Evolutionary conservation across 2,329 filamentous ascomycete genomes (phyloP), one percentile per base, ranked within the genome.

Genomic region (Zalaria obscura): DNA sequence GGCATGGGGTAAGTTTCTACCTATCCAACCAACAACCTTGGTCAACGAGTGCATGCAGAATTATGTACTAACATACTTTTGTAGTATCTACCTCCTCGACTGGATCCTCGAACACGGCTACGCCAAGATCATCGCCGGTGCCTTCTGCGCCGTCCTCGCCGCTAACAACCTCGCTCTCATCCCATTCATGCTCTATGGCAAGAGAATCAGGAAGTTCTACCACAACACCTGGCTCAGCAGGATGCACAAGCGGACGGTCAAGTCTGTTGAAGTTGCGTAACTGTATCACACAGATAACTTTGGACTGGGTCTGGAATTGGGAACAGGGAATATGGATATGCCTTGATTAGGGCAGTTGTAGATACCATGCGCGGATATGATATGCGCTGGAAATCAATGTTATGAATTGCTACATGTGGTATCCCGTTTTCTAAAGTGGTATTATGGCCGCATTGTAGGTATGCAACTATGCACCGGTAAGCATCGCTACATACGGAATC

Each of bases 171-270:
- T 58, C 8, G 48, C 46, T 6, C 40, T 62, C 10, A 10, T 60
- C 25, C 29, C 55, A 2, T 61, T 62, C 38, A 59, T 61, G 58
- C 33, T 51, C 6, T 55, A 43, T 41, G 58, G 59, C 4, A 62
- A 60, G 53, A 47, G 42, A 28, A 59, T 60, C 41, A 44, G 58
- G 37, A 47, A 43, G 4, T 51, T 50, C n/a, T 55, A 53, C 40
- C 47, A 47, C 4, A 48, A 48, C 35, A 57, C 53, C 9, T 57
- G 56, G 56, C 44, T 61, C 42, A 51, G 55, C 28, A 51, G 47
- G 45, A 42, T 59, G 50, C 57, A 60, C 40, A 50, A 42, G 45
- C 48, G 41, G 38, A 53, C 49, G 4, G 47, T 51, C 31, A 49
- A 47, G 42, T 45, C 34, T 18, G 49, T 51, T 10, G 52, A 54